A percentile compares a stretch with the other conserved stretches of the same genome.
phyloP scores from a whole-genome alignment of 768 basidiomycete species.

The Lepiota brunneoincarnata region DNA sequence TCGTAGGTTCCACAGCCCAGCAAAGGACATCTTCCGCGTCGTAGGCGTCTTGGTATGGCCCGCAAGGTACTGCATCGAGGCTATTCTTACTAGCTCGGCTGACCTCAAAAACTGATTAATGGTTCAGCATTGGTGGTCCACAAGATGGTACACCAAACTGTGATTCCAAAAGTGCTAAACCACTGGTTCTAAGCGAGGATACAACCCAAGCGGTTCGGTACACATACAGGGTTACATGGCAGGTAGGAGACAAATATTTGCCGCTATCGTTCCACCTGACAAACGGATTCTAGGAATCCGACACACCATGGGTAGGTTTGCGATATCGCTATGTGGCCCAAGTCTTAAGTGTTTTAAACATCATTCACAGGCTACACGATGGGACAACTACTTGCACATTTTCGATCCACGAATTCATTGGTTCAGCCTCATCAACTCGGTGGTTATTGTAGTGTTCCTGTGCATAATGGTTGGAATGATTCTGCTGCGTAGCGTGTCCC shows the following conservation, averaged over 20 bases:
- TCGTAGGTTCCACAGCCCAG: slow-evolving; percentile 75
- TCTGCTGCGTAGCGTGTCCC: slow-evolving; percentile 77
- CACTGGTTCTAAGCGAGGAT: slow-evolving; percentile 62
- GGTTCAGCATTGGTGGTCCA: slow-evolving; percentile 57
- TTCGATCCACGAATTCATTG: slow-evolving; percentile 95
- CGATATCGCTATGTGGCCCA: background rate
- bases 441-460: slow-evolving; percentile 89
- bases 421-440: slow-evolving; percentile 92
- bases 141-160: slow-evolving; percentile 55
- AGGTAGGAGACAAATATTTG: slow-evolving; percentile 43
- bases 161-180: slow-evolving; percentile 34
- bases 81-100: background rate
- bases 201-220: slow-evolving; percentile 67
- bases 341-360: background rate
- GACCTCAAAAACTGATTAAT: slow-evolving; percentile 1
- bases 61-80: slow-evolving; percentile 30
- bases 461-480: slow-evolving; percentile 94
- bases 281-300: slow-evolving; percentile 57
- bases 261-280: background rate
- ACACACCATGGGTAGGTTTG: slow-evolving; percentile 71
- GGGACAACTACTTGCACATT: slow-evolving; percentile 95
- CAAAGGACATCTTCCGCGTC: slow-evolving; percentile 71
- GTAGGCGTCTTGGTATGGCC: slow-evolving; percentile 92
- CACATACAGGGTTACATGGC: slow-evolving; percentile 87
- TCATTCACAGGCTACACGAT: slow-evolving; percentile 74